Evolutionary conservation across 805 yeast genomes (phyloP), one percentile per base, ranked within the genome.

Genomic region (Teunomyces gatunensis): DNA sequence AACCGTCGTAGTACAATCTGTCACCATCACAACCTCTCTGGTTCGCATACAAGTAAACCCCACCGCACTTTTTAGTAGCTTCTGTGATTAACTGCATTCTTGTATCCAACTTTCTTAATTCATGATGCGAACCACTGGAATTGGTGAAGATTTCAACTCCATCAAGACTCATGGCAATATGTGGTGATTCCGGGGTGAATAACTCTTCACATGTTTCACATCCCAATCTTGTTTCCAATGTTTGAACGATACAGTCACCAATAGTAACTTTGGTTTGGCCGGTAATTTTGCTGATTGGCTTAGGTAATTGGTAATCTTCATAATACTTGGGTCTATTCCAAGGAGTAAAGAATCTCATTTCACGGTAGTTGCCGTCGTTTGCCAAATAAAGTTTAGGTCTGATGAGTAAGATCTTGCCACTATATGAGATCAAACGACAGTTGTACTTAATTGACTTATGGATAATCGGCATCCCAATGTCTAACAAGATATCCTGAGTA

Each of bases 11-110:
- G 67, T 94, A 94, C 39, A 94, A 70, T 49, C 99, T 77, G 63
- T 95, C 99, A 56, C 99, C 99, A 64, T 94, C 99, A 65, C 99
- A 94, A 2, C 99, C 99, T 54, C 87, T 84, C 69, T 95, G 99
- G 68, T 94, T 94, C 13, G 98, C 80, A 59, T 94, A 94, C 42
- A 94, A 71, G 58, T 94, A 94, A 23, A 94, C 81, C 30, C 99
- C 99, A 45, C 99, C 99, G 63, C 97, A 91, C 67, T 94, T 90
- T 46, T 89, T 80, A 2, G 98, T 91, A 1, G 99, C 98, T 61
- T 89, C 96, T 12, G 83, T 80, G 56, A 94, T 94, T 60, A 94
- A 75, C 48, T 85, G 80, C 72, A 94, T 73, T 58, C 99, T 79
- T 5, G 89, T 83, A 68, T 92, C 81, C 54, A 95, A 76, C 63